phyloP scores from a whole-genome alignment of 2,329 filamentous ascomycete genomes.

The Scleromitrula shiraiana region DNA sequence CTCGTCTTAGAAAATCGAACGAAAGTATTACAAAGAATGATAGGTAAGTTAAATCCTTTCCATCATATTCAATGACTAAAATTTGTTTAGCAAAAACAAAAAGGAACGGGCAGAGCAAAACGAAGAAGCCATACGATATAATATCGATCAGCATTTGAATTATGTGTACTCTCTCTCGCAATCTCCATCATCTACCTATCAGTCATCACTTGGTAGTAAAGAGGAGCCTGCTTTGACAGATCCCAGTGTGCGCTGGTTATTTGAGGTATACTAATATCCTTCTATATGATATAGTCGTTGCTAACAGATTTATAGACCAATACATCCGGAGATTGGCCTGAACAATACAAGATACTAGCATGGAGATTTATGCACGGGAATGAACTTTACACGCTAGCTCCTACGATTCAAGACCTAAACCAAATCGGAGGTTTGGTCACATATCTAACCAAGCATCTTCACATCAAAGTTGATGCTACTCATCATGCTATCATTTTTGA shows the following conservation, averaged over 20 bases:
- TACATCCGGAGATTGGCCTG: background rate
- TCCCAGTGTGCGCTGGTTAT: background rate
- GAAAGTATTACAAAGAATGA: background rate
- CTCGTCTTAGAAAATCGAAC: background rate
- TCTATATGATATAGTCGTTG: background rate
- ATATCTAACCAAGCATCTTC: background rate
- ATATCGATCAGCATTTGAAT: background rate
- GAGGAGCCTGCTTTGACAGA: background rate
- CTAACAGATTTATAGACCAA: background rate
- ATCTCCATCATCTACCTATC: background rate
- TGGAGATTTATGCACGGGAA: background rate
- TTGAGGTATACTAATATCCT: background rate
- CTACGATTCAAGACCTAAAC: background rate
- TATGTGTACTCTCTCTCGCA: background rate
- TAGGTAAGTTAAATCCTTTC: background rate
- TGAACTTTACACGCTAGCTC: background rate
- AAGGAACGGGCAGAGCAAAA: background rate
- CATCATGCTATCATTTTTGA: background rate
- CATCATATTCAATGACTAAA: background rate
- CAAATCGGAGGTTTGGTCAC: background rate
- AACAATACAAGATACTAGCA: background rate
- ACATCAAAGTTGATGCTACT: background rate
- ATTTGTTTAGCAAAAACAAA: background rate
- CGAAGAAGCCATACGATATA: background rate
- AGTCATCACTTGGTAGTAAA: background rate